phyloP scores from a whole-genome alignment of 2,329 filamentous ascomycete species.

The Microsporum ferrugineum region DNA sequence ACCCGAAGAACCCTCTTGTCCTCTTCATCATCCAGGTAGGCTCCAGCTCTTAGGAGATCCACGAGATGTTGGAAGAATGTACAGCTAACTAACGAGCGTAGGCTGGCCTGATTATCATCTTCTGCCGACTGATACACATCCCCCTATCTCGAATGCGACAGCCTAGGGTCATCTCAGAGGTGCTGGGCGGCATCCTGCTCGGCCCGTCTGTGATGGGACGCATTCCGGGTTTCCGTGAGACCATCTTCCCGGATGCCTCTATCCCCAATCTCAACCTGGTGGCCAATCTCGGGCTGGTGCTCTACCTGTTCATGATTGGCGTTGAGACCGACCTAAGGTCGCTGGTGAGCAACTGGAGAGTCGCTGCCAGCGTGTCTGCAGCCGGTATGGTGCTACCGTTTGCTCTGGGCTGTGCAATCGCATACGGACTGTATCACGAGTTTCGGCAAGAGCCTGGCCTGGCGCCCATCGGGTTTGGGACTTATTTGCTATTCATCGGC shows the following conservation, averaged over 20 bases:
- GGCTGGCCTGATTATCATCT: slow-evolving; percentile 61
- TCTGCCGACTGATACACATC: slow-evolving; percentile 63
- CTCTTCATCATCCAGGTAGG: slow-evolving; percentile 63
- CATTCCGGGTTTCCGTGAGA: slow-evolving; percentile 62
- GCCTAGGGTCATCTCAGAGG: slow-evolving; percentile 72
- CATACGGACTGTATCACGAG: slow-evolving; percentile 67
- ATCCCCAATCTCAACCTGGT: slow-evolving; percentile 66
- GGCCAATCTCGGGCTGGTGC: slow-evolving; percentile 69
- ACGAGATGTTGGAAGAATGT: not conserved
- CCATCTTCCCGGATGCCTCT: slow-evolving; percentile 66
- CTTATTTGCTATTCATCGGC: slow-evolving; percentile 70
- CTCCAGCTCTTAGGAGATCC: not conserved
- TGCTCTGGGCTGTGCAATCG: slow-evolving; percentile 65
- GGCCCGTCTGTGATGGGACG: slow-evolving; percentile 81
- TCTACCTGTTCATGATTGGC: slow-evolving; percentile 81
- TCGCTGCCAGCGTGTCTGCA: slow-evolving; percentile 64
- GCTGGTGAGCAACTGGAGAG: slow-evolving; percentile 66
- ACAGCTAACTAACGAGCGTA: slow-evolving; percentile 25
- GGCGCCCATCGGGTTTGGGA: slow-evolving; percentile 49
- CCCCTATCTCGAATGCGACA: slow-evolving; percentile 67
- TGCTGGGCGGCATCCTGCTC: slow-evolving; percentile 72
- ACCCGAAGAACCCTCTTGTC: slow-evolving; percentile 59
- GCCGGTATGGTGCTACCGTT: slow-evolving; percentile 76
- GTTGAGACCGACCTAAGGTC: slow-evolving; percentile 75
- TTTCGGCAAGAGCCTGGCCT: slow-evolving; percentile 50